A percentile compares a stretch with the other conserved stretches of the same genome.
Conservation (phyloP, 78 protist genomes). For the Cavenderia fasciculata region DNA sequence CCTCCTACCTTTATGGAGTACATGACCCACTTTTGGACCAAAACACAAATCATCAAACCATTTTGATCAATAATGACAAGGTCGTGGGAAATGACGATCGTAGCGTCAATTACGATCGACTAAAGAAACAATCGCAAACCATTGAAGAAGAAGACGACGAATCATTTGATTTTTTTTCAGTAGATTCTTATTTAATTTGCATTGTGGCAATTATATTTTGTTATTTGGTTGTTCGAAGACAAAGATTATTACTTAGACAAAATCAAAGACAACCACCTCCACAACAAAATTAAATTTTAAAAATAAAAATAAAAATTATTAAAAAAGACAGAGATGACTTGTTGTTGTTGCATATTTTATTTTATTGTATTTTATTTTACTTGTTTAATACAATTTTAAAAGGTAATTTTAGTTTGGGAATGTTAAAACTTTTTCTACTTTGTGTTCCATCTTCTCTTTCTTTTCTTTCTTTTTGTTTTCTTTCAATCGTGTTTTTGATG, state of each 20-base stretch:
- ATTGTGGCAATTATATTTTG: slow-evolving; percentile 18
- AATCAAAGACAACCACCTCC: neutral
- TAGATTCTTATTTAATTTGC: slow-evolving; percentile 26
- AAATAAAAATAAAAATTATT: no score
- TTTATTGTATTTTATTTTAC: no score
- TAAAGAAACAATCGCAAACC: neutral
- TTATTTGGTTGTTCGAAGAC: slow-evolving; percentile 58
- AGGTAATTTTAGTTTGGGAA: no score
- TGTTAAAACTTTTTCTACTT: no score
- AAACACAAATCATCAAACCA: neutral
- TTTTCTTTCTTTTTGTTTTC: slow-evolving; percentile 26
- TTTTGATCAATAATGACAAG: neutral
- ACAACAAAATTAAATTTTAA: no score
- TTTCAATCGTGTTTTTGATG: slow-evolving; percentile 50
- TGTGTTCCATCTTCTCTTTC: slow-evolving; percentile 7
- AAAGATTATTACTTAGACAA: slow-evolving; percentile 27
- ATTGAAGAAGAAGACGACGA: neutral
- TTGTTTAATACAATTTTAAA: no score
- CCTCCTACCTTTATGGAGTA: slow-evolving; percentile 27
- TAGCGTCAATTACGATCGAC: neutral
- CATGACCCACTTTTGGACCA: slow-evolving; percentile 15
- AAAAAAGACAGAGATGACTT: no score
- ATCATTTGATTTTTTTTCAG: neutral
- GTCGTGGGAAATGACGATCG: neutral
- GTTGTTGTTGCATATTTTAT: no score